Evolutionary conservation across 192 early-diverging fungal genomes (phyloP).

Genomic region (Allomyces macrogynus): DNA sequence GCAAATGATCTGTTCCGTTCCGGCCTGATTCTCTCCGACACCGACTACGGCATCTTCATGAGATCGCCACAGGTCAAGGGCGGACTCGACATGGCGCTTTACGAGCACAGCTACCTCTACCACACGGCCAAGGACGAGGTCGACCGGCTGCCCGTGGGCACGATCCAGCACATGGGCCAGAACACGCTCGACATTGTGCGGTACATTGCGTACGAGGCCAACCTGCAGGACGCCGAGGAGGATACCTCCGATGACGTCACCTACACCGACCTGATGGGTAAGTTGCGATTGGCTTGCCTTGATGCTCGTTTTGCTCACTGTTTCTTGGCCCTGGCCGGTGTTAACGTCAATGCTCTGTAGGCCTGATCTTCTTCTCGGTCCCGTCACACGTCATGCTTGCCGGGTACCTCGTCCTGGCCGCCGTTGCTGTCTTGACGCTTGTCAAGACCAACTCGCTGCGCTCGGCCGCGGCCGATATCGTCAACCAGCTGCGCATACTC

Average conservation of each 20-base stretch:
- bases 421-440: no score
- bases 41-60: conserved; percentile 45
- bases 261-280: no score
- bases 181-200: conserved; percentile 33
- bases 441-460: no score
- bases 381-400: no score
- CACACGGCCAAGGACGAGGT: conserved; percentile 39
- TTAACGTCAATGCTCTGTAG: no score
- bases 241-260: neutral
- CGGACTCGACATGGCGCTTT: conserved; percentile 49
- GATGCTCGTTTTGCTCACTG: no score
- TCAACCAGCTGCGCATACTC: no score
- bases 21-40: conserved; percentile 45
- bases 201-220: conserved; percentile 25
- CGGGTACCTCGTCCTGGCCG: no score
- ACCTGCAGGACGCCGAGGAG: conserved; percentile 19
- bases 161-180: conserved; percentile 51
- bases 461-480: no score
- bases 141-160: conserved; percentile 9
- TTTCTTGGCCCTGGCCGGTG: no score
- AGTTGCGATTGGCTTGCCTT: no score
- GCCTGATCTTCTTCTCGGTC: no score
- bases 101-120: conserved; percentile 46
- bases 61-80: conserved; percentile 1
- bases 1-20: conserved; percentile 34